A percentile compares a stretch with the other conserved stretches of the same genome.
phyloP scores from a whole-genome alignment of 108 stramenopile genomes.

The Conticribra guillardii region DNA sequence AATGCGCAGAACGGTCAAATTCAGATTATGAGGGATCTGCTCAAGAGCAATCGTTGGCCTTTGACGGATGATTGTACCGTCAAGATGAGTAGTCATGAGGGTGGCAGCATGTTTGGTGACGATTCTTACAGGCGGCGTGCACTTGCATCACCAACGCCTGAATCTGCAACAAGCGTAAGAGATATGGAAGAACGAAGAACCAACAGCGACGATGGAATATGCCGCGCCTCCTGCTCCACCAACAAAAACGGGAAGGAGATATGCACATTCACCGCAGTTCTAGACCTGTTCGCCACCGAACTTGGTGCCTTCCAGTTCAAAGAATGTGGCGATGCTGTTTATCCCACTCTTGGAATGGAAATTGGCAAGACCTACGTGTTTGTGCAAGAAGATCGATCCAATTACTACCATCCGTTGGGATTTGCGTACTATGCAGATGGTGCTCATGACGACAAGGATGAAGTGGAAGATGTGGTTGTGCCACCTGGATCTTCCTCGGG shows the following conservation, averaged over 20 bases:
- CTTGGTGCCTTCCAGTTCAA: constrained; percentile 81
- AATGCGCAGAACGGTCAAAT: constrained; percentile 85
- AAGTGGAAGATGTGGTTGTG: constrained; percentile 49
- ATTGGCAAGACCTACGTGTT: constrained; percentile 84
- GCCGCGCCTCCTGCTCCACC: constrained; percentile 13
- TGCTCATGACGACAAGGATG: constrained; percentile 24
- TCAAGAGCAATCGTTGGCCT: constrained; percentile 48
- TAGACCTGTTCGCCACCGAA: constrained; percentile 41
- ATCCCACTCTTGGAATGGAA: constrained; percentile 82
- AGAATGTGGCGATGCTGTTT: constrained; percentile 73
- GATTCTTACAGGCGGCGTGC: neutral
- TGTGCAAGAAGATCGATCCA: constrained; percentile 57
- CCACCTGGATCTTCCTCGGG: constrained; percentile 27
- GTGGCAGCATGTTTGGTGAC: neutral
- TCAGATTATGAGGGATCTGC: constrained; percentile 69
- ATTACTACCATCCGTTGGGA: constrained; percentile 90
- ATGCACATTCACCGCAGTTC: constrained; percentile 12
- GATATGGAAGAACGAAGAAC: neutral
- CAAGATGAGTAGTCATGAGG: constrained; percentile 17
- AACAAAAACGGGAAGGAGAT: constrained; percentile 13
- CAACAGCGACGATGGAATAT: constrained; percentile 25
- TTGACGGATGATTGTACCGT: constrained; percentile 52
- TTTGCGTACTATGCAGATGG: constrained; percentile 62
- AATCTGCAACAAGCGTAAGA: neutral
- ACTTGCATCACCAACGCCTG: neutral